phyloP scores from a whole-genome alignment of 768 basidiomycete genomes.

The Amanita subjunquillea region DNA sequence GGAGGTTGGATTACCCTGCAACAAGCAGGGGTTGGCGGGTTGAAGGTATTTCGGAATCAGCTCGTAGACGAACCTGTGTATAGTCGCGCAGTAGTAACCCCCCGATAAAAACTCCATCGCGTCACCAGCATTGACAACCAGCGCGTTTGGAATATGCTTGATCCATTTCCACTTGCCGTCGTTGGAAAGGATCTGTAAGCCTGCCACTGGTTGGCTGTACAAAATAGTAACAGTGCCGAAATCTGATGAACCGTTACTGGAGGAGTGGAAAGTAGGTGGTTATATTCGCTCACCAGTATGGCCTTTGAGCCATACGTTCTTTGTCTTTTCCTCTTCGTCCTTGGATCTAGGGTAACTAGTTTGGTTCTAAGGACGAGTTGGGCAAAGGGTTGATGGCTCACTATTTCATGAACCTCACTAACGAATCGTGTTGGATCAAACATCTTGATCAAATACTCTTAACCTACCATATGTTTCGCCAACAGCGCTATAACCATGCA shows the following conservation, averaged over 20 bases:
- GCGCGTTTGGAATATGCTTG: slow-evolving; percentile 45
- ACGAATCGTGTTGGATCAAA: background rate
- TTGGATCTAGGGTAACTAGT: slow-evolving; percentile 37
- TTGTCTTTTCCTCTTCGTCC: slow-evolving; percentile 39
- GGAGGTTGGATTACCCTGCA: slow-evolving; percentile 48
- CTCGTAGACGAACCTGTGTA: slow-evolving; percentile 26
- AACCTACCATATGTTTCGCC: slow-evolving; percentile 33
- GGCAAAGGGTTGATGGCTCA: slow-evolving; percentile 15
- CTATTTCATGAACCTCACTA: slow-evolving; percentile 65
- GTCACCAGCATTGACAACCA: slow-evolving; percentile 54
- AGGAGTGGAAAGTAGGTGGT: background rate
- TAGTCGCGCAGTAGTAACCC: slow-evolving; percentile 47
- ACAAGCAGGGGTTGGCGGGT: background rate
- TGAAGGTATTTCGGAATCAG: no score
- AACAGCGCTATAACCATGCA: slow-evolving; percentile 30
- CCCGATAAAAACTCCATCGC: slow-evolving; percentile 51
- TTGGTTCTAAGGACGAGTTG: background rate
- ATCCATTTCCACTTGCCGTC: slow-evolving; percentile 51
- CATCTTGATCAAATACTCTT: background rate
- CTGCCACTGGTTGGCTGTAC: slow-evolving; percentile 48
- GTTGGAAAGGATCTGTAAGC: slow-evolving; percentile 41
- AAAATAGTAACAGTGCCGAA: slow-evolving; percentile 46
- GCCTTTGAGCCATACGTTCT: slow-evolving; percentile 51
- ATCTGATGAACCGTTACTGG: slow-evolving; percentile 20
- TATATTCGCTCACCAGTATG: slow-evolving; percentile 33